phyloP scores from a whole-genome alignment of 495 filamentous ascomycete species.

The Diplogelasinospora grovesii region DNA sequence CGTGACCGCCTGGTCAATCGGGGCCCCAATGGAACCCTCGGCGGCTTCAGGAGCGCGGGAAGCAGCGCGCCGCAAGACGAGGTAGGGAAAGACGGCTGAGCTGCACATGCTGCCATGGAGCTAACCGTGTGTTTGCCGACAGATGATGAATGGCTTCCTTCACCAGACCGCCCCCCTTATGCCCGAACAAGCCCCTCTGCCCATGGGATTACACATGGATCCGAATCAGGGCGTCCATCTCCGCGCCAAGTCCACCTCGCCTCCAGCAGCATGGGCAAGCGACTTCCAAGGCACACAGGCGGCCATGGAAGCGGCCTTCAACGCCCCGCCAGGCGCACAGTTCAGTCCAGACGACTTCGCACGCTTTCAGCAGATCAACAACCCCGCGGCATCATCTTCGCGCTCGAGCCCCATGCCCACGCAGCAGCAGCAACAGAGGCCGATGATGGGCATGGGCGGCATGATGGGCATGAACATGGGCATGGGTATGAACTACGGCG shows the following conservation, averaged over 20 bases:
- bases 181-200: conserved; percentile 27
- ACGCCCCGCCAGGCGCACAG: conserved; percentile 49
- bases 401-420: conserved; percentile 44
- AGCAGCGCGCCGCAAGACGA: conserved; percentile 39
- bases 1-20: conserved; percentile 76
- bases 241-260: conserved; percentile 20
- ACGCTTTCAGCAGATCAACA: conserved; percentile 68
- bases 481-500: conserved; percentile 32
- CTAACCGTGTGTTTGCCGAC: background rate
- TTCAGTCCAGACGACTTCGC: conserved; percentile 85
- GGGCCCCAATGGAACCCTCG: conserved; percentile 43
- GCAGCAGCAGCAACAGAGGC: conserved; percentile 36
- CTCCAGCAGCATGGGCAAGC: conserved; percentile 45
- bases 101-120: background rate
- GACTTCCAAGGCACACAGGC: conserved; percentile 58
- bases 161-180: conserved; percentile 56
- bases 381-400: conserved; percentile 21
- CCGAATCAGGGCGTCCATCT: conserved; percentile 22
- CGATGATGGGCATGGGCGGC: conserved; percentile 47
- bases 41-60: conserved; percentile 37
- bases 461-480: conserved; percentile 42
- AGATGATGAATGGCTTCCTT: conserved; percentile 94
- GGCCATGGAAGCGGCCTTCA: conserved; percentile 75
- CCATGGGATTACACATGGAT: conserved; percentile 34
- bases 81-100: no score